Base-by-base conservation (phyloP, 2,329 filamentous ascomycete genomes). In the Pestalotiopsis sp. region DNA sequence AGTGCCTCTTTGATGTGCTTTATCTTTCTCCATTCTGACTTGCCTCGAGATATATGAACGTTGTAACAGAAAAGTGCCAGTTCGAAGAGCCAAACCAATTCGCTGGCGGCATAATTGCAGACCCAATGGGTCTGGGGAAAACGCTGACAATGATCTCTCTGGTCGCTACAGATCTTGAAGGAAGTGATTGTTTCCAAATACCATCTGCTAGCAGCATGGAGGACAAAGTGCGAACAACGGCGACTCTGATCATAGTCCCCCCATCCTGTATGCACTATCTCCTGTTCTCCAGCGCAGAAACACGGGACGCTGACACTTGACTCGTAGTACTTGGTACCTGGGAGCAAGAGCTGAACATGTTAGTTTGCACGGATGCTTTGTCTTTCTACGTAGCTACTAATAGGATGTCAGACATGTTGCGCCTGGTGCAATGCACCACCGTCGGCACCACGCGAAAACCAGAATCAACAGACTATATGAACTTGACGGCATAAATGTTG, bases 101-200 rank as follows among this genome's bases (percentile, higher is more conserved):
- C 63, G 57, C 66, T 52, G 76, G 76, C 40, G 75, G 76, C 5
- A 72, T 77, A 23, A 52, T 77, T 17, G 75, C 75, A 6, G 76
- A 78, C 60, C 64, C 70, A 1, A 78, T 77, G 76, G 76, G 76
- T 17, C 68, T 78, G 6, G 76, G 76, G 3, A 78, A 78, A 65
- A 72, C 75, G 3, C 66, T 74, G 6, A 75, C 67, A 4, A 74
- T 76, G 69, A 70, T 78, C 7, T 66, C 75, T 13, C 66, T 78
- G 4, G 69, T 78, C 20, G 75, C 73, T 11, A 67, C 65, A n/a
- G 72, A 76, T 61, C 20, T 20, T 9, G 31, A 66, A 14, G 9
- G 20, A 20, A 17, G 13, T 6, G 11, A 52, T 13, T 75, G 1
- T n/a, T n/a, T 49, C 2, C 41, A 49, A 49, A n/a, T 6, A 7